Base-by-base conservation (phyloP, 164 flowering plant species). In the Aristolochia californica region DNA sequence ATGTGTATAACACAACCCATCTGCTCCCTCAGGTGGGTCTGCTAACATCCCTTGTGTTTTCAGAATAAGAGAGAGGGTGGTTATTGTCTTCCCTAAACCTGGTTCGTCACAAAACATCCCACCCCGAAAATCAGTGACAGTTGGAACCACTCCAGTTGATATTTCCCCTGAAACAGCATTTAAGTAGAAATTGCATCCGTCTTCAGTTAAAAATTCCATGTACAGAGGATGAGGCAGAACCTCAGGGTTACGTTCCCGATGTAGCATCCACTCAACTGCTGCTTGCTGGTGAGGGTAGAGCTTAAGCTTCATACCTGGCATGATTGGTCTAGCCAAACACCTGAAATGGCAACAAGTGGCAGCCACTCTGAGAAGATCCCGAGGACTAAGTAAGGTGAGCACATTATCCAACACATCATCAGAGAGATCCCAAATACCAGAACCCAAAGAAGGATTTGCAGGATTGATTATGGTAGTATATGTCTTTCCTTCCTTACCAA, bases 21-120 rank as follows among this genome's bases (percentile, higher is more conserved):
- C 75, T 45, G 69, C 82, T 28, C 83, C 91, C 57, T 75, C 77
- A 61, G 98, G 95, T 43, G 97, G 85, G 17, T 77, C 82, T 23
- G 97, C 89, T 60, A 85, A 26, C 53, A 81, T 84, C 62, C 97
- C 97, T 66, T 79, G 94, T 13, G 97, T 85, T 75, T 93, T 93
- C 60, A 93, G 64, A 75, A 93, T 81, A 59, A 93, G 94, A 25
- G 97, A 87, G 43, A 89, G 81, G 45, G 97, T 84, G 53, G 97
- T 93, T 54, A 93, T 75, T 18, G 98, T 93, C 80, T 93, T 93
- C 22, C 98, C 98, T 55, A 93, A 71, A 43, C 98, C 98, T 64
- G 98, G 98, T 69, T 93, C 98, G 75, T 93, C 98, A 71, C 98
- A 93, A 69, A 93, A 93, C 89, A 93, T 77, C 56, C 98, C 98